Conservation (phyloP, 2,329 filamentous ascomycete species). For the Rhytidhysteron rufulum region DNA sequence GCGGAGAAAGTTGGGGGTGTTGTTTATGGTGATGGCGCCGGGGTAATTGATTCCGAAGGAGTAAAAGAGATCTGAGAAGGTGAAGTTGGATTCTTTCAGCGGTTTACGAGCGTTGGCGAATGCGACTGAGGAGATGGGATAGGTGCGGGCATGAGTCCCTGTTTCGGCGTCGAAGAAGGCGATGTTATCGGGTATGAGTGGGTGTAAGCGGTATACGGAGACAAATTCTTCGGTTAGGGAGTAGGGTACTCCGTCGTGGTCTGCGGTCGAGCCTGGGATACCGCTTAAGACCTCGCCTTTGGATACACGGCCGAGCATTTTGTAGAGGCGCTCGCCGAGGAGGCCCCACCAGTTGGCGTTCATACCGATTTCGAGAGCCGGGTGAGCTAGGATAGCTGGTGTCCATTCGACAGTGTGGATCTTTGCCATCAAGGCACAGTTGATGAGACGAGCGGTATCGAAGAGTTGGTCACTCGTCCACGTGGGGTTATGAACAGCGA, state of each 20-base stretch:
- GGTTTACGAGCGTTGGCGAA: slow-evolving; percentile 34
- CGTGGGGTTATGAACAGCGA: slow-evolving; percentile 33
- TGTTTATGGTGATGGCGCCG: slow-evolving; percentile 43
- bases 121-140: slow-evolving; percentile 26
- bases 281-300: slow-evolving; percentile 40
- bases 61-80: slow-evolving; percentile 33
- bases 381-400: slow-evolving; percentile 45
- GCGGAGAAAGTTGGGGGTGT: slow-evolving; percentile 41
- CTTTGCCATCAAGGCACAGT: slow-evolving; percentile 48
- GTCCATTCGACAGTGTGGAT: slow-evolving; percentile 51
- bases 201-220: slow-evolving; percentile 43
- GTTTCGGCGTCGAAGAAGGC: slow-evolving; percentile 31
- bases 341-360: slow-evolving; percentile 47
- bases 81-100: slow-evolving; percentile 13
- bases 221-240: slow-evolving; percentile 45
- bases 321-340: slow-evolving; percentile 39
- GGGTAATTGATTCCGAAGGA: slow-evolving; percentile 48
- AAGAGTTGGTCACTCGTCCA: slow-evolving; percentile 42
- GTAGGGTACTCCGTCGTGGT: slow-evolving; percentile 39
- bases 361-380: slow-evolving; percentile 43
- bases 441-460: slow-evolving; percentile 44
- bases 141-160: slow-evolving; percentile 25
- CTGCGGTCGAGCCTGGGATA: slow-evolving; percentile 36
- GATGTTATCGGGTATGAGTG: slow-evolving; percentile 37
- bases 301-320: slow-evolving; percentile 40